A percentile compares a stretch with the other conserved stretches of the same genome.
Conservation (phyloP, 768 basidiomycete species). For the Piloderma croceum region DNA sequence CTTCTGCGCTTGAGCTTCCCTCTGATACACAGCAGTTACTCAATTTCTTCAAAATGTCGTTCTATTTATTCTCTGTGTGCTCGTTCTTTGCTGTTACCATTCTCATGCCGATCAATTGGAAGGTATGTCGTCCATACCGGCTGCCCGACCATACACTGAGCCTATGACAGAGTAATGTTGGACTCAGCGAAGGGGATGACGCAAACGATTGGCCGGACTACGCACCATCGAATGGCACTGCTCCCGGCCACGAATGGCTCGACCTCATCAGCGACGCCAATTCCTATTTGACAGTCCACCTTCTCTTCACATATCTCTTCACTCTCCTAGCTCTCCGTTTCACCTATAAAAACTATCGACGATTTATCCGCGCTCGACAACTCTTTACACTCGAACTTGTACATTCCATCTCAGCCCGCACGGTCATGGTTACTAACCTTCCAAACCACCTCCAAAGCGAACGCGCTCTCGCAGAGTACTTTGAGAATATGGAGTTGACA, state of each 20-base stretch:
- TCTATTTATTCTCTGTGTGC: constrained; percentile 84
- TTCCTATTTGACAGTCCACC: constrained; percentile 82
- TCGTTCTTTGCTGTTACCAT: constrained; percentile 75
- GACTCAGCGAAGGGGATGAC: constrained; percentile 54
- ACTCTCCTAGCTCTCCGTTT: constrained; percentile 81
- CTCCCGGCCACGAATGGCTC: constrained; percentile 57
- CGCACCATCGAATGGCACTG: constrained; percentile 30
- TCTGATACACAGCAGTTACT: constrained; percentile 54
- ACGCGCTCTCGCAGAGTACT: constrained; percentile 84
- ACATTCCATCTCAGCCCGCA: constrained; percentile 90
- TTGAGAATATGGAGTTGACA: constrained; percentile 78
- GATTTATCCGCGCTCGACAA: constrained; percentile 86
- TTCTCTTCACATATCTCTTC: constrained; percentile 93
- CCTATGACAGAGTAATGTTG: constrained; percentile 60
- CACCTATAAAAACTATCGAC: constrained; percentile 83
- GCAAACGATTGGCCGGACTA: constrained; percentile 42
- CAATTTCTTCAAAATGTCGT: constrained; percentile 93
- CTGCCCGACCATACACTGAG: too few relatives aligned
- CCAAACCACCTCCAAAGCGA: constrained; percentile 85
- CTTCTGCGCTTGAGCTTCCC: constrained; percentile 1
- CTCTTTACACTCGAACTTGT: constrained; percentile 92
- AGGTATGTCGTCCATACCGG: too few relatives aligned
- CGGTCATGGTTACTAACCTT: constrained; percentile 80
- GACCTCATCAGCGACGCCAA: constrained; percentile 89
- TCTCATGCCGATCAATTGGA: constrained; percentile 95